Evolutionary conservation across 371 early-diverging fungal species (phyloP).

Genomic region (Edhazardia aedis): DNA sequence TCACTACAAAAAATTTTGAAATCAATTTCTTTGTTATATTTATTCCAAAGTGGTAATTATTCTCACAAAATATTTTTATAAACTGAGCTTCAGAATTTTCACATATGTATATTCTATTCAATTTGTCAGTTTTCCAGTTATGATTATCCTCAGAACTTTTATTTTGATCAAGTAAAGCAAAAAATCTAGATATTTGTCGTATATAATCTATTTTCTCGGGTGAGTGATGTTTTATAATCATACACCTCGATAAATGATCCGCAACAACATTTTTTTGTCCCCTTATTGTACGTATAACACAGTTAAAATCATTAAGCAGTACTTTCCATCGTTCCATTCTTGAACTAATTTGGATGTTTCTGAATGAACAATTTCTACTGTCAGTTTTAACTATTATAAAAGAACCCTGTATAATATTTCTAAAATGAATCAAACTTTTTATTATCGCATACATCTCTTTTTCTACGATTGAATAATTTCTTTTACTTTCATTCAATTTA

Average conservation of each 20-base stretch:
- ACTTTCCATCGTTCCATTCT: constrained; percentile 9
- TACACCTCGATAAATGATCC: constrained; percentile 9
- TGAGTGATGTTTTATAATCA: background rate
- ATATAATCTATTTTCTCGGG: background rate
- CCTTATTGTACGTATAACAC: constrained; percentile 1
- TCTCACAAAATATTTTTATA: too few species aligned
- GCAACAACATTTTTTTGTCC: constrained; percentile 12
- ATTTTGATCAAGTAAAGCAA: too few species aligned
- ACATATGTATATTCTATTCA: too few species aligned
- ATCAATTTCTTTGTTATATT: too few species aligned
- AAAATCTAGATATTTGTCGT: too few species aligned
- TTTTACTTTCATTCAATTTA: background rate
- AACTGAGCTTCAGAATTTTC: too few species aligned
- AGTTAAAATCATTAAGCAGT: constrained; percentile 4
- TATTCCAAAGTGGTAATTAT: too few species aligned
- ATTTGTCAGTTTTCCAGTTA: too few species aligned
- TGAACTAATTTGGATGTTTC: background rate
- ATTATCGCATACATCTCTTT: constrained; percentile 8
- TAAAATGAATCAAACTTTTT: constrained; percentile 2
- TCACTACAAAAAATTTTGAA: too few species aligned
- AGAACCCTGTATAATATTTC: background rate
- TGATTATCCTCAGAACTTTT: too few species aligned
- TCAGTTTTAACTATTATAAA: background rate
- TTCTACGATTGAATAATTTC: constrained; percentile 4
- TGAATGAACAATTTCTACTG: constrained; percentile 1